phyloP scores from a whole-genome alignment of 2,329 filamentous ascomycete genomes.

The Lizonia empirigonia region DNA sequence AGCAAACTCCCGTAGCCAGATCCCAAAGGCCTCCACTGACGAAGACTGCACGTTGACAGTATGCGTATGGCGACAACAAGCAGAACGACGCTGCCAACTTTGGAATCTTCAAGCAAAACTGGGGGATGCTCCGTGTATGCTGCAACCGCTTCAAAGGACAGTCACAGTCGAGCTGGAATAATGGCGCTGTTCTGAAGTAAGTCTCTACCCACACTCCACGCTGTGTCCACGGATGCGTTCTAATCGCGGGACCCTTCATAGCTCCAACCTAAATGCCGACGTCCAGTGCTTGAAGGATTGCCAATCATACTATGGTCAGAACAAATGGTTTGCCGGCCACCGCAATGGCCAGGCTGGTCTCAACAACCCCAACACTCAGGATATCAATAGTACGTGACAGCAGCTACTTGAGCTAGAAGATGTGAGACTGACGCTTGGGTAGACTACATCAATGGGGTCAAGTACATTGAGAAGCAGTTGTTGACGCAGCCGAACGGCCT shows the following conservation, averaged over 20 bases:
- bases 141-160: constrained; percentile 10
- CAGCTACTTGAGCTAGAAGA: background rate
- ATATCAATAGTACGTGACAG: constrained; percentile 5
- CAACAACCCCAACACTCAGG: constrained; percentile 5
- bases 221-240: background rate
- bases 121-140: constrained; percentile 2
- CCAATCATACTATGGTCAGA: constrained; percentile 2
- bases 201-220: too few relatives aligned
- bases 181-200: constrained; percentile 6
- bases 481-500: constrained; percentile 5
- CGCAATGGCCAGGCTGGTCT: constrained; percentile 4
- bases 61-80: constrained; percentile 9
- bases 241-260: background rate
- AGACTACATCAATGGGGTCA: constrained; percentile 11
- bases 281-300: constrained; percentile 9
- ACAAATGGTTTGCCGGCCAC: constrained; percentile 7
- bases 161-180: constrained; percentile 5
- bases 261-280: constrained; percentile 3
- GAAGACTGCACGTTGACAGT: background rate
- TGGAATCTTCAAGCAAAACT: constrained; percentile 10
- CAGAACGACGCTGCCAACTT: constrained; percentile 9
- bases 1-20: too few relatives aligned
- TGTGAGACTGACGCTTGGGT: background rate
- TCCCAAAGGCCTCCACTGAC: background rate
- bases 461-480: constrained; percentile 6